Percentiles rank a stretch among this genome's conserved stretches.
Conservation (phyloP, 2,329 filamentous ascomycete genomes). For the Fonsecaea pedrosoi region DNA sequence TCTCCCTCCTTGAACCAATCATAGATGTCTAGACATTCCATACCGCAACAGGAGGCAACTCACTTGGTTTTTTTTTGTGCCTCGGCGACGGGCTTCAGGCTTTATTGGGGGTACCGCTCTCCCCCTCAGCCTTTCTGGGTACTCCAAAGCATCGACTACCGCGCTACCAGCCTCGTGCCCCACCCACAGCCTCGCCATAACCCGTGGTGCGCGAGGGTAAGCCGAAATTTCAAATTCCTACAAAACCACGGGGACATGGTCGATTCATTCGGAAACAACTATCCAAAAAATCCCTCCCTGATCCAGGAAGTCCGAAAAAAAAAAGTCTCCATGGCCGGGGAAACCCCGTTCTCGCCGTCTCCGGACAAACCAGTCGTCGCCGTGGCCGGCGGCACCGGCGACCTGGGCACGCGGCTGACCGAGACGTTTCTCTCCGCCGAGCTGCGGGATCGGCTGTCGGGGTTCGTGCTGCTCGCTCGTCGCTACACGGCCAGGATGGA, state of each 20-base stretch:
- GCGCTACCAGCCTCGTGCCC: too few relatives aligned
- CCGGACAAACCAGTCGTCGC: conserved; percentile 33
- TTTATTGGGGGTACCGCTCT: background rate
- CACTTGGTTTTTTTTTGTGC: background rate
- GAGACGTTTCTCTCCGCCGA: conserved; percentile 39
- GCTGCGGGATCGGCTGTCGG: conserved; percentile 38
- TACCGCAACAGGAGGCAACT: background rate
- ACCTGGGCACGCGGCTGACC: conserved; percentile 40
- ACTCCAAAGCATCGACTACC: too few relatives aligned
- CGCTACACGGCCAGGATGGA: conserved; percentile 17
- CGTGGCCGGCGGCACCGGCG: conserved; percentile 42
- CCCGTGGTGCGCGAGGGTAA: too few relatives aligned
- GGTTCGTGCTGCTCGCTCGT: conserved; percentile 41
- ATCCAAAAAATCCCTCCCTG: too few relatives aligned
- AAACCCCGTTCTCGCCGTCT: conserved; percentile 8
- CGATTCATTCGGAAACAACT: too few relatives aligned
- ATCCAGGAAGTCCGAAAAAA: too few relatives aligned
- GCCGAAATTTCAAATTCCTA: too few relatives aligned
- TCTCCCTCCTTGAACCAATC: background rate
- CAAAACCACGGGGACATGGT: too few relatives aligned
- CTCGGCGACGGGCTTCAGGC: background rate
- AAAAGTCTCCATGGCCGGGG: background rate
- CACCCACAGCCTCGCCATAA: too few relatives aligned
- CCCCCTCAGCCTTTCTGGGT: too few relatives aligned
- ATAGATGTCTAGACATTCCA: too few relatives aligned